Evolutionary conservation across 192 early-diverging fungal species (phyloP).

Genomic region (Gryganskiella cystojenkinii): DNA sequence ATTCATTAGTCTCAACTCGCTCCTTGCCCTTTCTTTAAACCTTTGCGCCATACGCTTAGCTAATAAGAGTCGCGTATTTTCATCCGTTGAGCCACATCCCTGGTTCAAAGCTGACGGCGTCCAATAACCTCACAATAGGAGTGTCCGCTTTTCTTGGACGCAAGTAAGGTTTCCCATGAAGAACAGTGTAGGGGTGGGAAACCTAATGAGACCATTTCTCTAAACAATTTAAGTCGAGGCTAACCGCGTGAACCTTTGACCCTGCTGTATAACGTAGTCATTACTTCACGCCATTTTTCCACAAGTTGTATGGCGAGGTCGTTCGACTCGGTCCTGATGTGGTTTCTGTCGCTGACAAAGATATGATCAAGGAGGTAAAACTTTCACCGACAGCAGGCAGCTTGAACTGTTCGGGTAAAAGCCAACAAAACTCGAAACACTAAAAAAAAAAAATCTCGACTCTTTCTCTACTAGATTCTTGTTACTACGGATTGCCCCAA

Average conservation of each 20-base stretch:
- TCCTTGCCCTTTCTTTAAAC: background rate
- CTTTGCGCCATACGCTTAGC: conserved; percentile 4
- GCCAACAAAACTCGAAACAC: no score
- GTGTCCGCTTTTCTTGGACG: conserved; percentile 6
- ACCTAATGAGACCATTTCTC: no score
- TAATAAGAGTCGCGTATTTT: conserved; percentile 18
- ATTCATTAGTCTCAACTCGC: background rate
- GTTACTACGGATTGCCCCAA: conserved; percentile 25
- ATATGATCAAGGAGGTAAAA: conserved; percentile 26
- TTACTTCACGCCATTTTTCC: conserved; percentile 18
- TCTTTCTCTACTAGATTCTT: conserved; percentile 10
- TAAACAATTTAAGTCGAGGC: background rate
- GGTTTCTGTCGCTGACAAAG: conserved; percentile 30
- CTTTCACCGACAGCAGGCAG: background rate
- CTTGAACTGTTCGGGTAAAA: no score
- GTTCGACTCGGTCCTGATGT: conserved; percentile 36
- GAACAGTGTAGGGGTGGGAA: no score
- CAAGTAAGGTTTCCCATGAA: background rate
- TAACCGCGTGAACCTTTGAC: background rate
- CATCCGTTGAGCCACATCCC: conserved; percentile 36
- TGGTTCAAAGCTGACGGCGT: background rate
- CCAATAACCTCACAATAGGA: conserved; percentile 9
- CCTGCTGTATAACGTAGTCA: conserved; percentile 8
- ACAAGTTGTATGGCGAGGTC: conserved; percentile 16
- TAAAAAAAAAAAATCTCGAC: no score